A percentile compares a stretch with the other conserved stretches of the same genome.
Evolutionary conservation across 768 basidiomycete species (phyloP).

Genomic region (Lyophyllum atratum): DNA sequence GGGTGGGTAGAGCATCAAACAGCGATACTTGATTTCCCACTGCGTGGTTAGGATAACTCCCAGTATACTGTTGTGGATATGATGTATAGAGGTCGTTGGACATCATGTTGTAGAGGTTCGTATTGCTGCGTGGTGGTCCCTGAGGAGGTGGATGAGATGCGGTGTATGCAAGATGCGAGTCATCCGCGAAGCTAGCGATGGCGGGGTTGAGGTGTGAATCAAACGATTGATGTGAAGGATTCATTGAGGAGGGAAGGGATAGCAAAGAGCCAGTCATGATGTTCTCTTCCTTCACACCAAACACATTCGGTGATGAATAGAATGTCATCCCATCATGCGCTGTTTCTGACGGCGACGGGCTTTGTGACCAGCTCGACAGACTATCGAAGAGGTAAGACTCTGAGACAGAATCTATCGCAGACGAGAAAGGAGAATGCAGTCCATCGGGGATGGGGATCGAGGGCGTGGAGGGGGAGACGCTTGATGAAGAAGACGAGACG

Average conservation of each 20-base stretch:
- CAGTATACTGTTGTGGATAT: slow-evolving; percentile 30
- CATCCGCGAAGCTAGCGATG: slow-evolving; percentile 30
- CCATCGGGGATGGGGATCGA: slow-evolving; percentile 26
- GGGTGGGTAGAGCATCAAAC: slow-evolving; percentile 28
- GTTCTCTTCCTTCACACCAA: slow-evolving; percentile 20
- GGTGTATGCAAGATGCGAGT: slow-evolving; percentile 24
- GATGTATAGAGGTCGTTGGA: slow-evolving; percentile 22
- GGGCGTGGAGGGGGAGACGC: slow-evolving; percentile 41
- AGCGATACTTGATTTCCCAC: slow-evolving; percentile 32
- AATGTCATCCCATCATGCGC: slow-evolving; percentile 15
- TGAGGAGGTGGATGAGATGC: slow-evolving; percentile 11
- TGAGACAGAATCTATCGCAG: slow-evolving; percentile 20
- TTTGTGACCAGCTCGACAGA: slow-evolving; percentile 23
- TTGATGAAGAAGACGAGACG: slow-evolving; percentile 39
- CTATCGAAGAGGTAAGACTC: slow-evolving; percentile 24
- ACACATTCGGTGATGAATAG: slow-evolving; percentile 17
- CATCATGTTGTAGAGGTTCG: slow-evolving; percentile 14
- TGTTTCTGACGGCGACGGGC: slow-evolving; percentile 18
- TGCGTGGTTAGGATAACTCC: slow-evolving; percentile 28
- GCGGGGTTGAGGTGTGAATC: slow-evolving; percentile 35
- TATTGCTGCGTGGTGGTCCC: slow-evolving; percentile 8
- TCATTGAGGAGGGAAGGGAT: slow-evolving; percentile 22
- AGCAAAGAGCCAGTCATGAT: slow-evolving; percentile 25
- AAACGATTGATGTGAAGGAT: slow-evolving; percentile 28
- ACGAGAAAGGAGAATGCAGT: slow-evolving; percentile 25